Evolutionary conservation across 2,329 filamentous ascomycete species (phyloP), one percentile per base, ranked within the genome.

Genomic region (Cryphonectria carpinicola): DNA sequence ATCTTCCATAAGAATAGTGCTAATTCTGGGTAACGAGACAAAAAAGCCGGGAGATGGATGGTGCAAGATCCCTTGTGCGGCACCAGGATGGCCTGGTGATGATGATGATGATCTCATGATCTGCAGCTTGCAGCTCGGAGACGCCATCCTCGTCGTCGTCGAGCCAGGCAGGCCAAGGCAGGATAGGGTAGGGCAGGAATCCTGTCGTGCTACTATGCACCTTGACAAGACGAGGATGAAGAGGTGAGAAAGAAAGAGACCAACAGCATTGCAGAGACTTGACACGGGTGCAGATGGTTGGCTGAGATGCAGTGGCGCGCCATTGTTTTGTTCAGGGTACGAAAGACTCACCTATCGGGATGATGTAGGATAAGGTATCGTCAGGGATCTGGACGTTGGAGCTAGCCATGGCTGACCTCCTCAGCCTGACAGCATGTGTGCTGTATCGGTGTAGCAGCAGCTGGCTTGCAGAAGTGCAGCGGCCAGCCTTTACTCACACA

Each of bases 321-420:
- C 39, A 43, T 63, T 35, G 68, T 66, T 68, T 68, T 68, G 62
- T 70, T 68, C 63, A 63, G 66, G 66, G 65, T 63, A 68, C 72
- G 22, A 75, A 61, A 74, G 74, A 80, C 86, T 85, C 80, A 88
- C 87, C 87, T 80, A 88, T 86, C 79, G 86, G 87, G 76, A 81
- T 82, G 75, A 88, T 82, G 80, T 84, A 86, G 73, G 82, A 84
- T 73, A 81, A 80, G 75, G 80, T 81, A 80, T 82, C 81, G 78
- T 78, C 82, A 81, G 81, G 83, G 81, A 80, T 82, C 78, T 82
- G 83, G 82, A 82, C 81, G 77, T 76, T 76, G 77, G 77, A 76
- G 74, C 78, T 76, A 76, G 82, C 82, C 82, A 83, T 83, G 75
- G 75, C 78, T 74, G 76, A 70, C 75, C 71, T 41, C 32, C 19